These are phyloP conservation scores for Taphrina communis DNA, from an alignment of 1,139 yeast genomes.

Conservation along the genomic window DNA sequence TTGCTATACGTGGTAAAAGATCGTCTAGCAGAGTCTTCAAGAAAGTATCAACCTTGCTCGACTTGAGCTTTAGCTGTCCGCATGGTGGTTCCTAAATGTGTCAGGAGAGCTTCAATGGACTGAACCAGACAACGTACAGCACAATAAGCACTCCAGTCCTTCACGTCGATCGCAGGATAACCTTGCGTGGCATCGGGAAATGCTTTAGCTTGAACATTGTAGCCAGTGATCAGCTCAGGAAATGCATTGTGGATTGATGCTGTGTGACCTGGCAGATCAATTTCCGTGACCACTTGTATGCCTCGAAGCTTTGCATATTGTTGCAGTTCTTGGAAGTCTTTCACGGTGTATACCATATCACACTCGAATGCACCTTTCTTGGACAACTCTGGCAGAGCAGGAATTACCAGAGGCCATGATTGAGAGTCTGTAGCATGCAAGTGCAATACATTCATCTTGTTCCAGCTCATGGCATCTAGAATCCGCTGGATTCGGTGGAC, in stretches of 20 bases:
- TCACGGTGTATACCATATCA: slow-evolving; percentile 53
- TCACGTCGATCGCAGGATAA: background rate
- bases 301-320: slow-evolving; percentile 56
- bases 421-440: slow-evolving; percentile 59
- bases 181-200: slow-evolving; percentile 50
- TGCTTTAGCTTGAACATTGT: slow-evolving; percentile 8
- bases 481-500: slow-evolving; percentile 53
- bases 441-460: slow-evolving; percentile 58
- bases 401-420: slow-evolving; percentile 58
- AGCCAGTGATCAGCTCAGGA: slow-evolving; percentile 19
- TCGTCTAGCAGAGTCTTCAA: slow-evolving; percentile 55
- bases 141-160: slow-evolving; percentile 25
- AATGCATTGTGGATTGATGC: slow-evolving; percentile 49
- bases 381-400: slow-evolving; percentile 55
- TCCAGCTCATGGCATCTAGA: slow-evolving; percentile 56
- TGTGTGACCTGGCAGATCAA: slow-evolving; percentile 61
- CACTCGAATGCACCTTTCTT: slow-evolving; percentile 56
- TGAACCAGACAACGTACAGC: slow-evolving; percentile 24
- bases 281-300: slow-evolving; percentile 58
- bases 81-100: slow-evolving; percentile 60
- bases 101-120: slow-evolving; percentile 52
- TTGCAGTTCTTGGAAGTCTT: slow-evolving; percentile 53
- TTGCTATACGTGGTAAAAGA: slow-evolving; percentile 54
- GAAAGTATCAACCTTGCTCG: slow-evolving; percentile 53
- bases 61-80: slow-evolving; percentile 54